Conservation (phyloP, 2,329 filamentous ascomycete genomes). For the Botryotinia calthae region DNA sequence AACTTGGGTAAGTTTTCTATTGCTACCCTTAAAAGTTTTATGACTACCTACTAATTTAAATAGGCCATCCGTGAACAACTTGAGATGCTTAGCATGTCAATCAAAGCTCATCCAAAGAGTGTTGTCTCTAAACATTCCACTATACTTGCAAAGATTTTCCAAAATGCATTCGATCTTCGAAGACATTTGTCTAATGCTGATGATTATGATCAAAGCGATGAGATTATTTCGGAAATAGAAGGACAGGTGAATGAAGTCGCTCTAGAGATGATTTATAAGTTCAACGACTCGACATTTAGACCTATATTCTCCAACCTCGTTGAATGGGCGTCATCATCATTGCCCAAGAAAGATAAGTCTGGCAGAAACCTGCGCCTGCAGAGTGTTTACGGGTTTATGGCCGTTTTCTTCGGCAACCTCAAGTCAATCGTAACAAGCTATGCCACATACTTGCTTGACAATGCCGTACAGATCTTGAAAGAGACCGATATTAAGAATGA, state of each 20-base stretch:
- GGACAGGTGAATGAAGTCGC: conserved; percentile 64
- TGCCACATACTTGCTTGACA: conserved; percentile 78
- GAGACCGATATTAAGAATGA: conserved; percentile 46
- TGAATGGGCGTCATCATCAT: conserved; percentile 67
- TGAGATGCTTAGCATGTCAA: conserved; percentile 64
- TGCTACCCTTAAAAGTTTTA: background rate
- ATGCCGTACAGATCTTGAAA: conserved; percentile 62
- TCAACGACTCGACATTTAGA: conserved; percentile 90
- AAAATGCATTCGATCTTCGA: conserved; percentile 63
- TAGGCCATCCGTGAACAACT: conserved; percentile 68
- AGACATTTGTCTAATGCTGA: conserved; percentile 52
- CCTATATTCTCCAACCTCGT: conserved; percentile 86
- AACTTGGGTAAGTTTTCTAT: conserved; percentile 51
- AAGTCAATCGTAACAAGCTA: conserved; percentile 96
- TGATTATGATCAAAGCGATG: conserved; percentile 41
- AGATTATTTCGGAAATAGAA: conserved; percentile 60
- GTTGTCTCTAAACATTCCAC: conserved; percentile 72
- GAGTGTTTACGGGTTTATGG: conserved; percentile 78
- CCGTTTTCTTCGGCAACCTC: conserved; percentile 76
- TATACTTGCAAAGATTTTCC: conserved; percentile 63
- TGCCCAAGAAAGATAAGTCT: conserved; percentile 59
- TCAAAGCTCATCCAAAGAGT: conserved; percentile 76
- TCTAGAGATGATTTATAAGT: conserved; percentile 91
- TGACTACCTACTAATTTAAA: conserved; percentile 26
- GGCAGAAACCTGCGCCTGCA: conserved; percentile 64